Base-by-base conservation (phyloP, 768 basidiomycete genomes). In the Mycena indigotica region DNA sequence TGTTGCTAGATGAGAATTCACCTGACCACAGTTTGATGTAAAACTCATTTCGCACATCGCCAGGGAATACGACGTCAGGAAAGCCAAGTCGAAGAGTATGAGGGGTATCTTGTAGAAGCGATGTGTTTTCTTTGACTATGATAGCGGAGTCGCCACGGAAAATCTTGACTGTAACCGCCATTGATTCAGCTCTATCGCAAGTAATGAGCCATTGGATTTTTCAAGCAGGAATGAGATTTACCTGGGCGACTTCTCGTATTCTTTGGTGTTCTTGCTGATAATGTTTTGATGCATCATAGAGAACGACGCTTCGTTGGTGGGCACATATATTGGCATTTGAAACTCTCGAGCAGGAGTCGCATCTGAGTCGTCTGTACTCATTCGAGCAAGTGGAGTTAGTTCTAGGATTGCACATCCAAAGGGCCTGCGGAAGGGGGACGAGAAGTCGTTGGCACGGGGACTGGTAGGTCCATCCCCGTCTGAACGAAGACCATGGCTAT, bases 1-100 rank as follows among this genome's bases (percentile, higher is more conserved):
- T 72, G 57, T 83, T 81, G 3, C 82, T 77, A 0, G 83, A 74
- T 2, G 80, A 73, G 68, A 98, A 98, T 61, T 94, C 90, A 35
- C 93, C 96, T 54, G 87, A 89, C 95, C 95, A 98, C 0, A 98
- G 82, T 71, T 97, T 97, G 76, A 98, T 83, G 72, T 98, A 98
- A 13, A 98, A 80, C 62, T 98, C 96, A 66, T 98, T 98, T 16
- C 96, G 86, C n/a, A 85, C 74, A 60, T 92, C 89, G 5, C 91
- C 92, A 3, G 95, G 95, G 68, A 95, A 95, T 8, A 96, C 95
- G 5, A 97, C 95, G 64, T 98, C 96, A 0, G 96, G 91, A 69
- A 98, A 98, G 28, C 94, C 94, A 29, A 98, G 85, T 3, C 93
- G 89, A 13, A 89, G 75, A 2, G 94, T 95, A 45, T 87, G 82